Evolutionary conservation across 306 rosid species (phyloP).

Genomic region (Dryas alaskensis): DNA sequence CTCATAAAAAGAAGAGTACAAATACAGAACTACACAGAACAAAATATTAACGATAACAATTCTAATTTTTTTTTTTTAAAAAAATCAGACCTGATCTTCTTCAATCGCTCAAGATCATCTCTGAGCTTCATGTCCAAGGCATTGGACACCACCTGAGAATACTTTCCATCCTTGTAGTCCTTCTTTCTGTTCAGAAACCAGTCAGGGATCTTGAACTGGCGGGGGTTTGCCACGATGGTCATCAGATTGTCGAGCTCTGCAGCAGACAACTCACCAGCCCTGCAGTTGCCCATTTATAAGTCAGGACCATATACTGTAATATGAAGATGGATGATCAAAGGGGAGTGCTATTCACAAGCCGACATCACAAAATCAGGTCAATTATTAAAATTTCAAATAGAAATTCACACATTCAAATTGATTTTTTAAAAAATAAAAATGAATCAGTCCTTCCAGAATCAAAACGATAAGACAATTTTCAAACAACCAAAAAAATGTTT

Average conservation of each 20-base stretch:
- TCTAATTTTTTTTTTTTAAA: no score
- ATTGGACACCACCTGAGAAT: slow-evolving; percentile 69
- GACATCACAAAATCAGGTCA: neutral
- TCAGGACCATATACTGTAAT: neutral
- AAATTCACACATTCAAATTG: neutral
- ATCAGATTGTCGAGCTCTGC: slow-evolving; percentile 63
- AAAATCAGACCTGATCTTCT: slow-evolving; percentile 66
- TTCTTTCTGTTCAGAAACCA: slow-evolving; percentile 79
- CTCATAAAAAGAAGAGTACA: neutral
- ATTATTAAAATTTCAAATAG: neutral
- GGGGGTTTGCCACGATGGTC: slow-evolving; percentile 59
- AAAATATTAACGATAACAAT: neutral
- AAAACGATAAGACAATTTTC: neutral
- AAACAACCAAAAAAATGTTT: neutral
- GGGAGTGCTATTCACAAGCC: neutral
- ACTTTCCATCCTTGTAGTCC: slow-evolving; percentile 75
- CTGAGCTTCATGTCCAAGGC: slow-evolving; percentile 83
- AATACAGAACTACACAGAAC: no score
- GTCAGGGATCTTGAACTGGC: slow-evolving; percentile 73
- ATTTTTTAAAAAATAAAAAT: neutral
- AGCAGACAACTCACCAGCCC: slow-evolving; percentile 68
- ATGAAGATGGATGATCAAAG: neutral
- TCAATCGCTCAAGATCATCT: slow-evolving; percentile 85
- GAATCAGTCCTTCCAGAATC: neutral
- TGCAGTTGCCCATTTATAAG: slow-evolving; percentile 19